Percentiles rank a stretch among this genome's conserved stretches.
These are phyloP conservation scores for Erythrobasidium hasegawianum DNA, from an alignment of 1,284 basidiomycete genomes.

Conservation along the genomic window DNA sequence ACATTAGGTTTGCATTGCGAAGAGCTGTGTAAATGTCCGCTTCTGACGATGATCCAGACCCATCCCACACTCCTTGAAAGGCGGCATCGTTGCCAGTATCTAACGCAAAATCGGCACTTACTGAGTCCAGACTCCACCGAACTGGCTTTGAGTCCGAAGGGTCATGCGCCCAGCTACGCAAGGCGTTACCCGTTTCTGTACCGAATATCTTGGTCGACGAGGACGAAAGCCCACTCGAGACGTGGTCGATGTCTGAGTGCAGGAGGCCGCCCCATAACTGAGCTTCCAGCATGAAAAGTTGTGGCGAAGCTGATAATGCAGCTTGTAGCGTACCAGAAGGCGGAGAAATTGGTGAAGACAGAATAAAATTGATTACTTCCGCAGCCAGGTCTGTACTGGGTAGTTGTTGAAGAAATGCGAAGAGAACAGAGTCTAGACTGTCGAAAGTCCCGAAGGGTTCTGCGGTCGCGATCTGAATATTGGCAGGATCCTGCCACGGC, in stretches of 20 bases:
- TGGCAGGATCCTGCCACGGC: not conserved
- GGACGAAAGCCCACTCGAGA: slow-evolving; percentile 3
- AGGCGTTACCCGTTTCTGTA: slow-evolving; percentile 1
- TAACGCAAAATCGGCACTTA: slow-evolving; percentile 3
- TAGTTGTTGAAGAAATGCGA: slow-evolving; percentile 33
- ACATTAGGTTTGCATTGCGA: slow-evolving; percentile 8
- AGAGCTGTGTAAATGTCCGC: slow-evolving; percentile 3
- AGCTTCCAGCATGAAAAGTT: slow-evolving; percentile 30
- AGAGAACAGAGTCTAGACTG: slow-evolving; percentile 35
- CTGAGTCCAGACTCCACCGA: slow-evolving; percentile 8
- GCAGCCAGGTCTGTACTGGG: not conserved
- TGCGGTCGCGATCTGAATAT: slow-evolving; percentile 2
- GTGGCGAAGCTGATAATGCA: not conserved
- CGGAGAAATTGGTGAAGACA: slow-evolving; percentile 3
- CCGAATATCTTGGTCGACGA: slow-evolving; percentile 11
- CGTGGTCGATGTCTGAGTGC: slow-evolving; percentile 9
- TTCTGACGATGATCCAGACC: not conserved
- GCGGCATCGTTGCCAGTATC: slow-evolving; percentile 5
- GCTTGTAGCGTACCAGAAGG: not conserved
- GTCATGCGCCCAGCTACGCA: slow-evolving; percentile 16
- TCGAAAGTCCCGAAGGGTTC: slow-evolving; percentile 34
- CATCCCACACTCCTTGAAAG: slow-evolving; percentile 20
- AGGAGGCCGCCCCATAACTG: slow-evolving; percentile 37
- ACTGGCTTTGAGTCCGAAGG: slow-evolving; percentile 9
- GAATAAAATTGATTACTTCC: slow-evolving; percentile 30